Evolutionary conservation across 140 eudicot species (phyloP), one percentile per base, ranked within the genome.

Genomic region (Flaveria floridana): DNA sequence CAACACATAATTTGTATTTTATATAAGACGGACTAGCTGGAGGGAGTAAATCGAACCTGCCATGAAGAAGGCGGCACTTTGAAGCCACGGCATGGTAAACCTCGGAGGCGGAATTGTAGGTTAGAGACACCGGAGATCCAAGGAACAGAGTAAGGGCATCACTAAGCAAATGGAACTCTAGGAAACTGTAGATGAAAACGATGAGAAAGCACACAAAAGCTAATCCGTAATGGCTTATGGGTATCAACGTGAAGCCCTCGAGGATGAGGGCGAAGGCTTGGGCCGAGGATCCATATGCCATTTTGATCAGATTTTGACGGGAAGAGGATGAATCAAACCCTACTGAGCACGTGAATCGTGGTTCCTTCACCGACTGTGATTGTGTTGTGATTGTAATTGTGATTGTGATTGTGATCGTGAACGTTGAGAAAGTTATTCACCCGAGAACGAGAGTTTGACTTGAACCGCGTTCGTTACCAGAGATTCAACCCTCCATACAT

Each of bases 11-110:
- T 44, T 44, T 44, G 50, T 11, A 44, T 7, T 44, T 44, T 44
- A 44, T 11, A 44, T 34, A 34, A 34, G 41, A 34, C 41, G 50
- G 37, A 30, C 6, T 30, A 30, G 6, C 4, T 30, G 37, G 13
- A 44, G 12, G 50, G 14, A 44, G 14, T 44, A 12, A 66, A 16
- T 3, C 7, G 21, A 39, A 87, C 99, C 99, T 94, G 62, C 87
- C 87, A 63, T 84, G 97, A 59, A 94, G 97, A 83, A 84, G 85
- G 25, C 71, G 81, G 75, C 99, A 90, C 71, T 86, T 94, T 5
- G 99, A 85, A 15, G 72, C 99, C 3, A 94, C 94, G 0, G 84
- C 89, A 6, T 87, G 84, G 72, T 88, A 94, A 21, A 88, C 28
- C 56, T 80, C 75, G 2, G 96, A 94, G 50, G 81, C 75, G 2